These are phyloP conservation scores for Diplogelasinospora grovesii DNA, from an alignment of 495 filamentous ascomycete genomes.

Conservation along the genomic window DNA sequence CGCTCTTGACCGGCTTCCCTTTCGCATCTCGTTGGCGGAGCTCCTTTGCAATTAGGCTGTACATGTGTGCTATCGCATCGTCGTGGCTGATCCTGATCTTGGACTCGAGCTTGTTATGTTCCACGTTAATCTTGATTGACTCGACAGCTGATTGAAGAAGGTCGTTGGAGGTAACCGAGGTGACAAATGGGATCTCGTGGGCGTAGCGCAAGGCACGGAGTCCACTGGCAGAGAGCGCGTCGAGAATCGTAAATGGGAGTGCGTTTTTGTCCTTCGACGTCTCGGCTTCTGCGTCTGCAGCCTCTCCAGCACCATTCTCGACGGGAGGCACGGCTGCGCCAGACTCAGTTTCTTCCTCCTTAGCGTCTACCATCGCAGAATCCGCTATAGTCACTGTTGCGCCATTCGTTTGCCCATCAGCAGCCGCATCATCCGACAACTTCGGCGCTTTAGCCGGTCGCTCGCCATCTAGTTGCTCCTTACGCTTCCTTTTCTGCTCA, in stretches of 20 bases:
- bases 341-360: constrained; percentile 13
- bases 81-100: constrained; percentile 67
- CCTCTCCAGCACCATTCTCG: not conserved
- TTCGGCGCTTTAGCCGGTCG: constrained; percentile 22
- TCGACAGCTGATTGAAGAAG: constrained; percentile 68
- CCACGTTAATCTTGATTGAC: constrained; percentile 74
- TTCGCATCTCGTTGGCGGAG: constrained; percentile 23
- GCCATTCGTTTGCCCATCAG: constrained; percentile 2
- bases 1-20: constrained; percentile 21
- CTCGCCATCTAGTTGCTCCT: constrained; percentile 26
- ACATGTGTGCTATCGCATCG: constrained; percentile 90
- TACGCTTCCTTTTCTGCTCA: constrained; percentile 46
- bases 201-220: constrained; percentile 88
- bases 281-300: constrained; percentile 2
- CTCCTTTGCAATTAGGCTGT: constrained; percentile 47
- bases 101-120: constrained; percentile 66
- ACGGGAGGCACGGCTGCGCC: not conserved
- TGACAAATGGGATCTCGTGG: constrained; percentile 77
- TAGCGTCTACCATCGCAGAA: constrained; percentile 14
- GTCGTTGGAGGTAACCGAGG: constrained; percentile 83
- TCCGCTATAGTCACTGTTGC: constrained; percentile 7
- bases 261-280: constrained; percentile 13
- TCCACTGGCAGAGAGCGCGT: constrained; percentile 91
- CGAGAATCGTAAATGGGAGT: constrained; percentile 69
- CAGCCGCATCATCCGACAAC: constrained; percentile 8